Evolutionary conservation across 2,329 filamentous ascomycete species (phyloP).

Genomic region (Tolypocladium endophyticum): DNA sequence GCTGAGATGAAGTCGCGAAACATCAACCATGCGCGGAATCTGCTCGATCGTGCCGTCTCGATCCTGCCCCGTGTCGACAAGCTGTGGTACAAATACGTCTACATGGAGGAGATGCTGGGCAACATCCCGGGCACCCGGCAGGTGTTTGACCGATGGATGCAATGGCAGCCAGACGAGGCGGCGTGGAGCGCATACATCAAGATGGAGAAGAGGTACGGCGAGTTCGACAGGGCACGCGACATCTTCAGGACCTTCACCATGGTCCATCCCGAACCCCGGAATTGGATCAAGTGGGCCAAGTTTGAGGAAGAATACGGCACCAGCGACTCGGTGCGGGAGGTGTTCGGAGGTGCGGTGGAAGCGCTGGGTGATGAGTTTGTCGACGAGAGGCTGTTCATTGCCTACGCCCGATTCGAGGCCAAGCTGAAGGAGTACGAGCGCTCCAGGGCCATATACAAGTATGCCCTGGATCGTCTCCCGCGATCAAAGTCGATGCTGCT

Average conservation of each 20-base stretch:
- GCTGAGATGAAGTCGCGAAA: constrained; percentile 88
- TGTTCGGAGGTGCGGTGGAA: constrained; percentile 82
- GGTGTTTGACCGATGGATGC: constrained; percentile 97
- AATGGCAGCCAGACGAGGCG: constrained; percentile 92
- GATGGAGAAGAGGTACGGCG: constrained; percentile 87
- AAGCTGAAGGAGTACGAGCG: constrained; percentile 94
- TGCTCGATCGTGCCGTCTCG: constrained; percentile 89
- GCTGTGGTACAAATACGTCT: constrained; percentile 98
- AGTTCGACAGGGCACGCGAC: constrained; percentile 79
- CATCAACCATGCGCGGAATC: constrained; percentile 92
- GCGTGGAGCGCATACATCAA: constrained; percentile 97
- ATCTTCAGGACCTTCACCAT: constrained; percentile 87
- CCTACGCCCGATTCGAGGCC: constrained; percentile 89
- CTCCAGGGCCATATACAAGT: constrained; percentile 91
- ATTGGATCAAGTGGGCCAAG: constrained; percentile 98
- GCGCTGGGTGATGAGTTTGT: constrained; percentile 88
- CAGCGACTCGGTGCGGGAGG: constrained; percentile 81
- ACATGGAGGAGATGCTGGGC: constrained; percentile 95
- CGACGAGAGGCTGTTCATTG: constrained; percentile 90
- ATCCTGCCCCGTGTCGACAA: constrained; percentile 88
- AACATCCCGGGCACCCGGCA: constrained; percentile 87
- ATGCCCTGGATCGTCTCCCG: constrained; percentile 83
- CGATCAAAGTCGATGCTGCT: constrained; percentile 74
- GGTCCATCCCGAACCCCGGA: constrained; percentile 86
- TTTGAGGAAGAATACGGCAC: constrained; percentile 96